Evolutionary conservation across 2,329 filamentous ascomycete genomes (phyloP), one percentile per base, ranked within the genome.

Genomic region (Trichocomaceae sp.): DNA sequence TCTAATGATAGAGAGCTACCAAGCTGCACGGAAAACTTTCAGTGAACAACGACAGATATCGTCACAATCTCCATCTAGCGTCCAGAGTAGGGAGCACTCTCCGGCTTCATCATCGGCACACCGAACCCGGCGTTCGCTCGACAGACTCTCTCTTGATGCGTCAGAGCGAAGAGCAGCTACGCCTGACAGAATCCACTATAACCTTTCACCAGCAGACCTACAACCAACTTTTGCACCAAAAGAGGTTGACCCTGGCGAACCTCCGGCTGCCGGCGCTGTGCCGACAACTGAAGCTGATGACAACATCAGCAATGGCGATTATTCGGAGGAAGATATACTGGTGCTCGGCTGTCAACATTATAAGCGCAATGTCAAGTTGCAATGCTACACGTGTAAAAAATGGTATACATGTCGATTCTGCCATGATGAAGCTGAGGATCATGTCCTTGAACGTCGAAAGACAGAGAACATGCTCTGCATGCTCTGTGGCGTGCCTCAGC

Each of bases 381-480:
- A 99, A 73, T 99, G 93, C 70, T 89, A 83, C 61, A 86, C 87
- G 23, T 99, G 93, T 73, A 83, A 86, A 63, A 85, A 82, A 64
- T 99, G 93, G 93, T 95, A 96, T 66, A 88, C 92, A 0, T 99
- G 93, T 69, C 86, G 93, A 17, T 86, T 97, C 66, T 99, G 93
- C 66, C 93, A 99, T 66, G 90, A 99, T 68, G 82, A 84, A 48
- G 81, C 77, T 8, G 89, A 96, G 64, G 84, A 89, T 62, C 90
- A 96, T 69, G 78, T 76, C 57, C 77, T 99, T 55, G 83, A 91
- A 62, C 83, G 93, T 50, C 85, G 84, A 62, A 87, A 88, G 63
- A 99, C 92, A 7, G 86, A 86, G 69, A 87, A 96, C 64, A 99
- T 99, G 93, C 80, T 99, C 5, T 99, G 93, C 70, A 99, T 99